Evolutionary conservation across 139 green algal genomes (phyloP), one percentile per base, ranked within the genome.

Genomic region (Chlorokybus atmophyticus): DNA sequence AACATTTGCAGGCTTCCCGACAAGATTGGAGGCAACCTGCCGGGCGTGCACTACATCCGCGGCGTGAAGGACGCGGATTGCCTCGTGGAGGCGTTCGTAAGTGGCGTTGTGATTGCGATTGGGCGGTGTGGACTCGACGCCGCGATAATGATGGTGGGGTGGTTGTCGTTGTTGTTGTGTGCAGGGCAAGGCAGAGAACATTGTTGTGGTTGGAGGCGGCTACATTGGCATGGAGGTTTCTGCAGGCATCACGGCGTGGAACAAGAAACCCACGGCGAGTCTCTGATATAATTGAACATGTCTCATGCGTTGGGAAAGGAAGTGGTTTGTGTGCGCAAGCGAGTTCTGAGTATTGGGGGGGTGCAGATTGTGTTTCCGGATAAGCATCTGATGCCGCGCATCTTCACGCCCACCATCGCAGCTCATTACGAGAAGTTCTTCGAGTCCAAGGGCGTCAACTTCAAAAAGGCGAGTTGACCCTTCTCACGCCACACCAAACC

Each of bases 201-300:
- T 35, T 38, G 64, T 68, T 3, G 52, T 72, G 5, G 68, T 94
- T 32, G 87, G 87, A n/a, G 87, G 85, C 35, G 87, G 87, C 27
- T 95, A 95, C 80, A 94, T 95, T 60, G 87, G 87, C 48, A 57
- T 83, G 47, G 81, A 88, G 60, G 69, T 73, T 19, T 76, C 79
- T 4, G 79, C 82, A 28, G 76, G 52, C 0, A 59, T 93, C 28
- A 65, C 58, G 1, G 41, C 65, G 10, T 76, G 87, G 50, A 82
- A 80, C 10, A 54, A 94, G 50, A 49, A 83, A 0, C 75, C 84
- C 0, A 88, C 83, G 0, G 73, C 57, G 30, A 10, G 23, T 55
- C 28, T 50, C 48, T 27, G 14, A 10, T 35, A 17, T 55, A 17
- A 38, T 35, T 55, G 25, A 17, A 55, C 23, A 38, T 55, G 17